Base-by-base conservation (phyloP, 1,139 yeast species). In the Nakaseomyces glabratus region DNA sequence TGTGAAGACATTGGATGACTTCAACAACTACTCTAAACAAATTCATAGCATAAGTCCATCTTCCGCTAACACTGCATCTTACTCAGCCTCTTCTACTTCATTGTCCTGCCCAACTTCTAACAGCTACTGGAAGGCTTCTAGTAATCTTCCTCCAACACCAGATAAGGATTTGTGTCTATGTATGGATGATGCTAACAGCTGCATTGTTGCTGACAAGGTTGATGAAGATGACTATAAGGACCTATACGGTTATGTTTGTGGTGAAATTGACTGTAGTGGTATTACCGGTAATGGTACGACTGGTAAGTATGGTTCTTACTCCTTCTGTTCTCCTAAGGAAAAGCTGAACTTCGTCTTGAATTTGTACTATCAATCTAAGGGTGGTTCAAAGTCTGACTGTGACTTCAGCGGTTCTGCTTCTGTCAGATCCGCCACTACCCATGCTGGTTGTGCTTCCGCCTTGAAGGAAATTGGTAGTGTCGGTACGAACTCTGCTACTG, bases 141-240 rank as follows among this genome's bases (percentile, higher is more conserved):
- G 76, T 26, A 58, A 58, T 18, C 67, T 81, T 55, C 93, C 93
- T 45, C 88, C 86, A 56, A 76, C 85, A 38, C 93, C 93, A 45
- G 69, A 78, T 52, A 52, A 66, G 37, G 65, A 58, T 28, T 64
- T 75, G 42, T 81, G 93, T 65, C 60, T 66, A 43, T 81, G 90
- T 65, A 62, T 76, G 66, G 55, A 57, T 11, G 49, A 60, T 25
- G 60, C 80, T 25, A 61, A 68, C 41, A 41, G 61, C 23, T 78
- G 86, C 68, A 74, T 72, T 42, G 71, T 76, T 40, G 55, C 63
- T 24, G 66, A 61, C 37, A 63, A 60, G 40, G 77, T 76, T 38
- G 67, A 62, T 44, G 49, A 52, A 19, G 67, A 65, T 4, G 77
- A 62, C 62, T 79, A 78, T 54, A 65, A 65, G 41, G 73, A 69